Base-by-base conservation (phyloP, 768 basidiomycete genomes). In the Ramaria rubella region DNA sequence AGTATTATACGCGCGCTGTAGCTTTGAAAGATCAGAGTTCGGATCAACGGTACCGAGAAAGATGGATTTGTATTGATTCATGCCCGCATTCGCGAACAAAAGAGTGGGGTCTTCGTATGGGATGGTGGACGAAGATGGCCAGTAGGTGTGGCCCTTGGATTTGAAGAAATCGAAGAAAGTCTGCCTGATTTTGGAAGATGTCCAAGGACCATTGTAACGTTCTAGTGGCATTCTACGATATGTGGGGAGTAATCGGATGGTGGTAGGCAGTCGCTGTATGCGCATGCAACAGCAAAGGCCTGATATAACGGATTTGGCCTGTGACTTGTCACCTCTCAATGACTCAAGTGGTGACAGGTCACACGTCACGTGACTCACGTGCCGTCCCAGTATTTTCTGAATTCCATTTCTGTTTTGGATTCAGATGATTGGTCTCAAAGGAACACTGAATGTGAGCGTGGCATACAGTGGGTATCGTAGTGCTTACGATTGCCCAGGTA, bases 41-140 rank as follows among this genome's bases (percentile, higher is more conserved):
- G 95, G 94, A 73, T 98, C 96, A 59, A 95, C 93, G 5, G 89
- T 97, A 61, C 95, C 95, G n/a, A 99, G 80, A 71, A 99, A 98
- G 60, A 99, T 91, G 42, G 90, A 75, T 75, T 99, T 98, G 77
- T 90, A 98, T 79, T 93, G 91, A 68, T 94, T 94, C 91, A 94
- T 95, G 58, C 96, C 96, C 61, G 95, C 95, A 77, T 99, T 99
- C 58, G 94, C 93, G 65, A 99, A 99, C 55, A 98, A 83, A 34
- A 99, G 78, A 15, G 96, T 97, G 2, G 95, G 95, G 73, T 98
- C 96, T 58, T 98, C 96, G 69, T 90, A 97, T 1, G 96, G 96
- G 61, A 99, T 88, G 36, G 94, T 95, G 1, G 90, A 79, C 2
- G 92, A 94, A 29, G 90, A 94, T 6, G 87, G 87, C 52, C 94